Conservation (phyloP, 352 stramenopile species). For the Halophytophthora polymorphica region DNA sequence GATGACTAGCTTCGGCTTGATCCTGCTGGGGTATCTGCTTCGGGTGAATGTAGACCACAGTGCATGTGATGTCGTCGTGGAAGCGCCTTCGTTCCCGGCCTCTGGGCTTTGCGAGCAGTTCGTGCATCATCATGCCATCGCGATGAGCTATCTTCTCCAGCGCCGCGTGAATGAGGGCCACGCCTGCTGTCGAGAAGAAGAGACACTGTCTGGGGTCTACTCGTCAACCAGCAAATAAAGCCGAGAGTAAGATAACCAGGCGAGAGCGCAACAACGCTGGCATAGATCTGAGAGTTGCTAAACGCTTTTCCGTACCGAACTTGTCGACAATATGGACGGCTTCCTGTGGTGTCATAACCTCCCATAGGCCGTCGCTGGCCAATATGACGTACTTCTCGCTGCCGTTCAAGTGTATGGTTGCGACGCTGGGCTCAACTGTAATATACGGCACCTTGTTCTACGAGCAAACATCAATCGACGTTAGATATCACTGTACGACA, state of each 20-base stretch:
- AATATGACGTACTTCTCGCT: slow-evolving; percentile 71
- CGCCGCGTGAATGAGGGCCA: slow-evolving; percentile 62
- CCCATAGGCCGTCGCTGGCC: slow-evolving; percentile 82
- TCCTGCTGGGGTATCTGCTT: slow-evolving; percentile 11
- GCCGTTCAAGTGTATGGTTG: slow-evolving; percentile 41
- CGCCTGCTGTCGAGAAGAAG: slow-evolving; percentile 56
- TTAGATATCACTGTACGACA: neutral
- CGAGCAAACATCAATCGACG: slow-evolving; percentile 1
- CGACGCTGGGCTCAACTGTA: slow-evolving; percentile 63
- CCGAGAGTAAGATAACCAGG: neutral
- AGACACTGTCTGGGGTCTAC: slow-evolving; percentile 41
- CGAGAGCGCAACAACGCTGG: neutral
- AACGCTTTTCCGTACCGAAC: slow-evolving; percentile 42
- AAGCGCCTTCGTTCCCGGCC: slow-evolving; percentile 50
- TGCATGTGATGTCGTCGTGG: slow-evolving; percentile 83
- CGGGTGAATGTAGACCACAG: slow-evolving; percentile 57
- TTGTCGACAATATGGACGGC: slow-evolving; percentile 62
- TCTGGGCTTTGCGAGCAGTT: slow-evolving; percentile 53
- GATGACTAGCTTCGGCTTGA: slow-evolving; percentile 4
- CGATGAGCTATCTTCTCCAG: slow-evolving; percentile 69
- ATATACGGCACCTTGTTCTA: slow-evolving; percentile 83
- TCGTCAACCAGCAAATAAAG: slow-evolving; percentile 3
- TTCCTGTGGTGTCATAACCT: slow-evolving; percentile 67
- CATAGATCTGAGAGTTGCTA: neutral
- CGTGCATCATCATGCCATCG: slow-evolving; percentile 67